Conservation (phyloP, 2,329 filamentous ascomycete genomes). For the Mycogone perniciosa region DNA sequence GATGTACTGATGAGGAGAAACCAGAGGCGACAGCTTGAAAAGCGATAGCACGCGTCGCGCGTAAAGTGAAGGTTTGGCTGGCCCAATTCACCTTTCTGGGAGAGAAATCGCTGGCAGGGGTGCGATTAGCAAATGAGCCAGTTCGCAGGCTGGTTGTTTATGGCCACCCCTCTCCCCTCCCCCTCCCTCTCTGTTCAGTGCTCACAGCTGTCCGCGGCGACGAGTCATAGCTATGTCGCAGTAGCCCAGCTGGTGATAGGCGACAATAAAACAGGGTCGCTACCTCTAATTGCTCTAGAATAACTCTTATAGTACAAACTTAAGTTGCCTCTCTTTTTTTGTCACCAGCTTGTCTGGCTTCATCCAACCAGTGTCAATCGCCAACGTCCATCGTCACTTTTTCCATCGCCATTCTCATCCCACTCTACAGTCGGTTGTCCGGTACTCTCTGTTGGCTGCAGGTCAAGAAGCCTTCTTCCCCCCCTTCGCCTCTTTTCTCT, state of each 20-base stretch:
- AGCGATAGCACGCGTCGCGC: conserved; percentile 31
- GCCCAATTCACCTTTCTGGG: background rate
- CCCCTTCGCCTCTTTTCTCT: background rate
- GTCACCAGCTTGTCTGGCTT: background rate
- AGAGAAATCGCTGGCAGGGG: background rate
- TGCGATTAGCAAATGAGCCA: conserved; percentile 1
- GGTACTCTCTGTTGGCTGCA: background rate
- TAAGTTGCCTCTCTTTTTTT: no score
- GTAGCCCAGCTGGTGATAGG: no score
- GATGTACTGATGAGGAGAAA: conserved; percentile 1
- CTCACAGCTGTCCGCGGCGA: background rate
- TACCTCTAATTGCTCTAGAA: no score
- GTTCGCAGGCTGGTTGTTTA: background rate
- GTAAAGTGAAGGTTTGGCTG: conserved; percentile 26
- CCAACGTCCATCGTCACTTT: background rate
- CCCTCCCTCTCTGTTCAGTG: background rate
- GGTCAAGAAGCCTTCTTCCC: background rate
- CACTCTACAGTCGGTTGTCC: background rate
- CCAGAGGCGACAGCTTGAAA: conserved; percentile 21
- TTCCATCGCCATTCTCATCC: background rate
- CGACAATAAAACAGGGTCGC: no score
- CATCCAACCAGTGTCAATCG: background rate
- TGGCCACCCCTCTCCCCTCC: background rate
- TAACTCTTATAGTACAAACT: no score
- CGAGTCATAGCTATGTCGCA: background rate